Conservation (phyloP, 108 stramenopile genomes). For the Seminavis robusta region DNA sequence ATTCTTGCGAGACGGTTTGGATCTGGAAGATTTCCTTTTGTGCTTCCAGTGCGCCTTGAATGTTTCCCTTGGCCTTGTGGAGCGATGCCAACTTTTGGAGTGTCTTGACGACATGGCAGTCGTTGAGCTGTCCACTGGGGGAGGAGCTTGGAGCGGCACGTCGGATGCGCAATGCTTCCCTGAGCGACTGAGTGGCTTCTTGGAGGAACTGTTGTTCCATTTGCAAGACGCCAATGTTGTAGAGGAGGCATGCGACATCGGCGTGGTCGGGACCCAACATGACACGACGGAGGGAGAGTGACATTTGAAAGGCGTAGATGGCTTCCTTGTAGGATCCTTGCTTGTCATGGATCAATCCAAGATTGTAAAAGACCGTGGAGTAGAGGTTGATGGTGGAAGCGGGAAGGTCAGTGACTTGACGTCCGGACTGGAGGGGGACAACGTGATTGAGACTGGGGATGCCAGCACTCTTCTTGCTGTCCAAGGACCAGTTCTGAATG, state of each 20-base stretch:
- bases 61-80: slow-evolving; percentile 38
- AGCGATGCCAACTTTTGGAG: slow-evolving; percentile 33
- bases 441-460: too few relatives aligned
- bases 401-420: slow-evolving; percentile 5
- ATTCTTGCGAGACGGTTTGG: slow-evolving; percentile 19
- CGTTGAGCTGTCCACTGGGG: slow-evolving; percentile 30
- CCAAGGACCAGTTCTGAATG: too few relatives aligned
- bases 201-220: slow-evolving; percentile 43
- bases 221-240: slow-evolving; percentile 52
- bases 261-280: slow-evolving; percentile 44
- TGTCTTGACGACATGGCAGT: slow-evolving; percentile 36
- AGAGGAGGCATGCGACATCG: slow-evolving; percentile 47
- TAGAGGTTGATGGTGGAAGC: slow-evolving; percentile 35
- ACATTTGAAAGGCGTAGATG: slow-evolving; percentile 38
- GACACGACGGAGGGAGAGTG: slow-evolving; percentile 31
- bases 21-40: slow-evolving; percentile 23
- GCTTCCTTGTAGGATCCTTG: slow-evolving; percentile 37
- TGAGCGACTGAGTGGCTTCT: slow-evolving; percentile 39
- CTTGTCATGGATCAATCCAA: slow-evolving; percentile 48
- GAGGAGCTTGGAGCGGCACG: slow-evolving; percentile 15
- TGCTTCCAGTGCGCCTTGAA: slow-evolving; percentile 25
- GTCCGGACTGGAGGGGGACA: too few relatives aligned
- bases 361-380: slow-evolving; percentile 54
- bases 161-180: slow-evolving; percentile 38
- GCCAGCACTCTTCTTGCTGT: too few relatives aligned